Evolutionary conservation across 2,329 filamentous ascomycete genomes (phyloP), one percentile per base, ranked within the genome.

Genomic region (Fusarium beomiforme): DNA sequence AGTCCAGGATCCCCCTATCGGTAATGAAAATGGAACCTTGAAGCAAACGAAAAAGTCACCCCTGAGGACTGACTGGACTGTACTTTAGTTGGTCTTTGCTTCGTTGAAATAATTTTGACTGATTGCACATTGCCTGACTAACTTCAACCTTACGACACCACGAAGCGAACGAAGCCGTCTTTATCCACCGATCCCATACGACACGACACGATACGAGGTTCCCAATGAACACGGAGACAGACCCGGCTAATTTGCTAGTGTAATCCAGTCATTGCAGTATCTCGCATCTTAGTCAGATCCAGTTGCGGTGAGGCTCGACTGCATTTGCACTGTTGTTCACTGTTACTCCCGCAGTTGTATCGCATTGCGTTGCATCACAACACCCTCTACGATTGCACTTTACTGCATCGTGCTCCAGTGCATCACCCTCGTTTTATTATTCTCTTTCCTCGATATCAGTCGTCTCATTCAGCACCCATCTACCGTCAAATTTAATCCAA

Each of bases 291-390:
- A 64, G 33, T 70, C 62, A 62, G 29, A 63, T 71, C 60, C 44
- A 55, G 63, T 56, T 44, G 41, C 49, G 34, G 47, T 54, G 43
- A 49, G 31, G 53, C 56, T 58, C 62, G 56, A 64, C 59, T 64
- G 62, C 56, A 58, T 39, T 60, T 69, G 47, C 53, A 50, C 31
- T 31, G 29, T 37, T 64, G 59, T 51, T 54, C 53, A 50, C 31
- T 49, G 63, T 71, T 64, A 44, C 68, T 70, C 53, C 67, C 67
- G 62, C 57, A 46, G 63, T 59, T 55, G 66, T 51, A 56, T 66
- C 31, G 51, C 65, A 58, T 58, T 17, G n/a, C 33, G 33, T 62
- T 36, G 29, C 53, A 63, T 59, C 36, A 53, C 60, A 58, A 44
- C 34, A 37, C 47, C 10, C 42, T 23, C 44, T 43, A 39, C 36